Evolutionary conservation across 257 asterid genomes (phyloP), one percentile per base, ranked within the genome.

Genomic region (Nicotiana obtusifolia): DNA sequence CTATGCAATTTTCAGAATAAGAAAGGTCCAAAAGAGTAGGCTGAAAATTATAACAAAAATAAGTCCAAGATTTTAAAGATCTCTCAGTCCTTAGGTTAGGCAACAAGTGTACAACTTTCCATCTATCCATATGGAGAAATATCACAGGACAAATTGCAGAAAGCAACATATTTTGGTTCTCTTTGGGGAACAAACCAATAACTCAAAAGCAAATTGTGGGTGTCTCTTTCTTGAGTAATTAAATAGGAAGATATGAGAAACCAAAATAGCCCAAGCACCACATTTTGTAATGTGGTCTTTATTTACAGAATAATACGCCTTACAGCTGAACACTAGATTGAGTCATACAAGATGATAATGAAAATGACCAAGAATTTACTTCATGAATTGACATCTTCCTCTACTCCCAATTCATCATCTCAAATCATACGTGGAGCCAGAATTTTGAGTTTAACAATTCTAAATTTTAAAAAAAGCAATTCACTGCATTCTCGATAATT

Each of bases 391-490:
- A 19, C 62, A 14, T 73, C 22, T 71, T 71, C 2, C 7, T 7
- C 1, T 7, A 37, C 10, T 37, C 0, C 10, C 47, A 37, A 7
- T 41, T 41, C 47, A 41, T 41, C 47, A 41, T 41, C 47, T 41
- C n/a, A n/a, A n/a, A n/a, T n/a, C n/a, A n/a, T n/a, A 37, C 3
- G 47, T 10, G 0, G 9, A 37, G 0, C 11, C 10, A 7, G 3
- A 37, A 37, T 37, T 37, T 37, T 2, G 47, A 37, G 47, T 8
- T 41, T 41, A 2, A 1, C 0, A 41, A 11, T 0, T 41, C 3
- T 9, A 0, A 0, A 9, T 41, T 41, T 13, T 9, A 9, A 3
- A 41, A 41, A 41, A 8, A 0, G 0, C 13, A 2, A 0, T 41
- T 41, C 9, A 9, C 0, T 41, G 49, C 0, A 10, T 37, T 37